Evolutionary conservation across 108 stramenopile species (phyloP).

Genomic region (Pseudonitzschia multiseries): DNA sequence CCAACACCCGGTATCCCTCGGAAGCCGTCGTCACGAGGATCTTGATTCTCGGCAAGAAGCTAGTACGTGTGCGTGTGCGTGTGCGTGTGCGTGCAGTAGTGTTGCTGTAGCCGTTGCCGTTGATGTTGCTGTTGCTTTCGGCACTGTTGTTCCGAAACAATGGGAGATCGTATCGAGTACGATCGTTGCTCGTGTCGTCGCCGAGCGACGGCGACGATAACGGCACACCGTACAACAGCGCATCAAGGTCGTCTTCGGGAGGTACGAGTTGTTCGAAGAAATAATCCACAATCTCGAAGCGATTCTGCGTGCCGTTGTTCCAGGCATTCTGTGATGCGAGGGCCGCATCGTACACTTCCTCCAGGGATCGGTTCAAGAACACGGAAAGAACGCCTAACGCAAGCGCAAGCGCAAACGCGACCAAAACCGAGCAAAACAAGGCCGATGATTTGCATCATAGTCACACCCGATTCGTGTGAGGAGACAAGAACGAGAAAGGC

Average conservation of each 20-base stretch:
- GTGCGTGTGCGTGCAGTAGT: no score
- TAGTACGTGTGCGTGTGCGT: no score
- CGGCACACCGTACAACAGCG: background rate
- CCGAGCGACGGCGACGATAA: no score
- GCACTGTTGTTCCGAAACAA: no score
- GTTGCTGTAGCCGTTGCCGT: no score
- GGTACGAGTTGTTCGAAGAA: slow-evolving; percentile 21
- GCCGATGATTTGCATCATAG: no score
- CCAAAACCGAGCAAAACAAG: no score
- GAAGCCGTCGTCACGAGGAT: slow-evolving; percentile 18
- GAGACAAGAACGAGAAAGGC: no score
- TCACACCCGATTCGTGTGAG: no score
- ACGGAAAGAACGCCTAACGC: slow-evolving; percentile 23
- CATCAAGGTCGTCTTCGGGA: background rate
- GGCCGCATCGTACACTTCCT: slow-evolving; percentile 20
- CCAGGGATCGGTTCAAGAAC: slow-evolving; percentile 23
- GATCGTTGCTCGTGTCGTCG: no score
- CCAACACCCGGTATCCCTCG: slow-evolving; percentile 10
- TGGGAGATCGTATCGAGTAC: no score
- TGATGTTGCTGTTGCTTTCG: no score
- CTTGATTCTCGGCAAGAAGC: slow-evolving; percentile 21
- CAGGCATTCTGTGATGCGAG: slow-evolving; percentile 16
- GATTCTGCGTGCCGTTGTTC: slow-evolving; percentile 1
- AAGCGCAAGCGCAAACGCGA: background rate
- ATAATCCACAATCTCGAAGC: slow-evolving; percentile 19